These are phyloP conservation scores for Boletus subcaerulescens DNA, from an alignment of 768 basidiomycete genomes.

Conservation along the genomic window DNA sequence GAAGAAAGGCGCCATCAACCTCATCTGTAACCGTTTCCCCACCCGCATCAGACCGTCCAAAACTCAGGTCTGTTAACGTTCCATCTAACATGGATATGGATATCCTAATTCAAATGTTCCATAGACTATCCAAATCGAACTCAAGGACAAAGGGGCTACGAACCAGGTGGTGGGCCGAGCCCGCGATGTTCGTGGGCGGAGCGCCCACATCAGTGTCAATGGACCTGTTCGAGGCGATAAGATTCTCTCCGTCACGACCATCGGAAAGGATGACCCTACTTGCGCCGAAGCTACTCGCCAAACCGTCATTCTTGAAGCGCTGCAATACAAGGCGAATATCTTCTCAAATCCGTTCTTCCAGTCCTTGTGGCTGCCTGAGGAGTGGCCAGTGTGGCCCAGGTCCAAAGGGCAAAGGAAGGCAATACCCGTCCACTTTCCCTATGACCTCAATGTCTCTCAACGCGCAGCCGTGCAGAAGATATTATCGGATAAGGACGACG, in stretches of 20 bases:
- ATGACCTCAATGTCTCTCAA: slow-evolving; percentile 29
- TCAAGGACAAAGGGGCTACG: background rate
- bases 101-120: background rate
- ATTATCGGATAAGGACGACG: slow-evolving; percentile 20
- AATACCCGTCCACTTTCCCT: background rate
- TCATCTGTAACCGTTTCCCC: slow-evolving; percentile 42
- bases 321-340: slow-evolving; percentile 20
- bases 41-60: slow-evolving; percentile 39
- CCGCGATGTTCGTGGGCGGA: slow-evolving; percentile 36
- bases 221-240: slow-evolving; percentile 14
- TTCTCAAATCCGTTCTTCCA: slow-evolving; percentile 25
- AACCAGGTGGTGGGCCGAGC: slow-evolving; percentile 19
- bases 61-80: slow-evolving; percentile 36
- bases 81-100: background rate
- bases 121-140: slow-evolving; percentile 22
- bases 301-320: slow-evolving; percentile 16
- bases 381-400: slow-evolving; percentile 16
- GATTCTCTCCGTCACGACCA: slow-evolving; percentile 40
- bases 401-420: background rate
- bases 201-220: slow-evolving; percentile 30
- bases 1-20: slow-evolving; percentile 30
- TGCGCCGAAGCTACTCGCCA: slow-evolving; percentile 43
- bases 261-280: slow-evolving; percentile 55
- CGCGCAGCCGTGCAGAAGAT: slow-evolving; percentile 27
- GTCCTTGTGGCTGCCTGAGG: slow-evolving; percentile 27